phyloP scores from a whole-genome alignment of 108 stramenopile genomes.

The Cyclotella kingstonii region DNA sequence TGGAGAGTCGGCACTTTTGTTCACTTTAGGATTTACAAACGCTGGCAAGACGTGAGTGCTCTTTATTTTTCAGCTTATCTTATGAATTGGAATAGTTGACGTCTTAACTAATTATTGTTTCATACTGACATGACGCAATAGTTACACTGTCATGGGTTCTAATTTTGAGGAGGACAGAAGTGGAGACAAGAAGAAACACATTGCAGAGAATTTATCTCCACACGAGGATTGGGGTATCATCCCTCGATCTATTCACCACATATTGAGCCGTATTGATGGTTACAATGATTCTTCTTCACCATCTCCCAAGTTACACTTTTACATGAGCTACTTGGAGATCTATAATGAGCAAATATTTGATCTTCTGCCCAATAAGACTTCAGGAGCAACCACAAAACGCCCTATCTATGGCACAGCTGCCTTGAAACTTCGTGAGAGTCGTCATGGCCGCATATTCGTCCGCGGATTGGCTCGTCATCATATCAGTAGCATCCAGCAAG shows the following conservation, averaged over 20 bases:
- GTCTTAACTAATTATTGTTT: no score
- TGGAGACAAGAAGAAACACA: slow-evolving; percentile 14
- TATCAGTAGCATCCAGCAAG: slow-evolving; percentile 57
- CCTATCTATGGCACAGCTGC: slow-evolving; percentile 34
- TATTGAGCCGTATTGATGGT: slow-evolving; percentile 52
- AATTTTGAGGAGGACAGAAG: slow-evolving; percentile 35
- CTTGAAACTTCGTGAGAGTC: slow-evolving; percentile 87
- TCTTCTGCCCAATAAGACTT: slow-evolving; percentile 63
- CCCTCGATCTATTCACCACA: slow-evolving; percentile 72
- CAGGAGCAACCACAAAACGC: slow-evolving; percentile 14
- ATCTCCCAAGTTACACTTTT: slow-evolving; percentile 43
- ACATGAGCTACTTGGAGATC: slow-evolving; percentile 93
- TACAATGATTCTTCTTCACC: slow-evolving; percentile 13
- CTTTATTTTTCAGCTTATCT: not conserved
- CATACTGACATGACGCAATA: no score
- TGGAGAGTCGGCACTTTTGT: slow-evolving; percentile 82
- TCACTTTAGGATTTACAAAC: slow-evolving; percentile 98
- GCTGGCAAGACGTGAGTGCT: slow-evolving; percentile 88
- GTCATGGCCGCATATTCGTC: slow-evolving; percentile 79
- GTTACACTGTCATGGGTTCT: slow-evolving; percentile 90
- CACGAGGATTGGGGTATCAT: slow-evolving; percentile 74
- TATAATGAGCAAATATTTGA: slow-evolving; percentile 98
- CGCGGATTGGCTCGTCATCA: slow-evolving; percentile 79
- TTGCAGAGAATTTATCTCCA: slow-evolving; percentile 4
- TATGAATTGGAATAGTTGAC: not conserved